Evolutionary conservation across 805 yeast genomes (phyloP).

Genomic region (Teunomyces barrocoloradensis): DNA sequence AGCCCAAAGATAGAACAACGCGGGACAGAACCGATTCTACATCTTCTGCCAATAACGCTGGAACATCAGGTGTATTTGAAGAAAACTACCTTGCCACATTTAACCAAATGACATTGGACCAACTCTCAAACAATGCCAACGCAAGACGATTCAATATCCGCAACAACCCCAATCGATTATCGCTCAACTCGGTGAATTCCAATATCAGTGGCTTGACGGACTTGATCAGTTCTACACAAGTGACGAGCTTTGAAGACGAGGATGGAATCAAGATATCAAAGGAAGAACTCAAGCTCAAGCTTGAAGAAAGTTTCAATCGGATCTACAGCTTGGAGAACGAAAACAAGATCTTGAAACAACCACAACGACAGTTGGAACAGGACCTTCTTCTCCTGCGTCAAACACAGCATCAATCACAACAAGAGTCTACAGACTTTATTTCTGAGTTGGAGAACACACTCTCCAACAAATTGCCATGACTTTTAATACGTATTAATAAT

Average conservation of each 20-base stretch:
- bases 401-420: background rate
- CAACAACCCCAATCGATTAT: slow-evolving; percentile 39
- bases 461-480: background rate
- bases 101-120: slow-evolving; percentile 36
- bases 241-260: slow-evolving; percentile 33
- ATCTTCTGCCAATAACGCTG: background rate
- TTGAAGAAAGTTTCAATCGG: slow-evolving; percentile 39
- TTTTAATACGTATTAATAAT: background rate
- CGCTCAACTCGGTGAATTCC: slow-evolving; percentile 49
- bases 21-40: background rate
- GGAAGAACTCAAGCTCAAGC: slow-evolving; percentile 29
- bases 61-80: slow-evolving; percentile 16
- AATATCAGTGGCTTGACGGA: slow-evolving; percentile 48
- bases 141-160: slow-evolving; percentile 9
- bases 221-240: slow-evolving; percentile 46
- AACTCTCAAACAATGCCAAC: slow-evolving; percentile 24
- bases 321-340: slow-evolving; percentile 33
- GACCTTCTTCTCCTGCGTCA: background rate
- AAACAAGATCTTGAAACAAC: slow-evolving; percentile 19
- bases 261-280: slow-evolving; percentile 39
- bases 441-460: slow-evolving; percentile 2
- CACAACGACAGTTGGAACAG: background rate
- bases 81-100: slow-evolving; percentile 31
- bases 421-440: background rate
- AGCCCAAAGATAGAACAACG: slow-evolving; percentile 13